These are phyloP conservation scores for Phytophthora citricola DNA, from an alignment of 352 stramenopile species.

Conservation along the genomic window DNA sequence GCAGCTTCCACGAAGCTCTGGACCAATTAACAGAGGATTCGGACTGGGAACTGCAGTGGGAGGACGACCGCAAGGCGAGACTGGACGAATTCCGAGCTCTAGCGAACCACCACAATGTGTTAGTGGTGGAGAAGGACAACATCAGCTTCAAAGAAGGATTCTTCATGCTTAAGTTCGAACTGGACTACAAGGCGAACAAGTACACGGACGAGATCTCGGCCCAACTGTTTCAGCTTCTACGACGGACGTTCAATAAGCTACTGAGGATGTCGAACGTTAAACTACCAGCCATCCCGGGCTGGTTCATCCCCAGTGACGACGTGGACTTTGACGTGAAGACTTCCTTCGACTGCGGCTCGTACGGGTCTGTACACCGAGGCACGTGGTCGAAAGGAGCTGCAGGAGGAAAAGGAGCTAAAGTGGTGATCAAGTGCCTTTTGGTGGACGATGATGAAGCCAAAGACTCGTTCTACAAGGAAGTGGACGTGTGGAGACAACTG, in stretches of 20 bases:
- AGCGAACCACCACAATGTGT: background rate
- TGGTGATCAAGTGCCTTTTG: conserved; percentile 14
- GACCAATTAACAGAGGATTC: background rate
- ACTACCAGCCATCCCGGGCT: background rate
- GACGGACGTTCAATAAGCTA: conserved; percentile 1
- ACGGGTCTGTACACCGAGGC: background rate
- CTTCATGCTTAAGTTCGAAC: conserved; percentile 13
- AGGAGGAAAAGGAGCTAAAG: background rate
- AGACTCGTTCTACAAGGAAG: conserved; percentile 14
- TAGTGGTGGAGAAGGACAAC: background rate
- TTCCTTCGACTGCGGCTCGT: background rate
- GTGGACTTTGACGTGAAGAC: background rate
- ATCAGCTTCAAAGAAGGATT: conserved; percentile 8
- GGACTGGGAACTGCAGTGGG: background rate
- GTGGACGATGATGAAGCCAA: conserved; percentile 7
- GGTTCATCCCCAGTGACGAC: conserved; percentile 8
- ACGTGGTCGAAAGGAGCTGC: background rate
- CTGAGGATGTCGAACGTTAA: background rate
- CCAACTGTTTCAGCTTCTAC: background rate
- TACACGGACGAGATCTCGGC: background rate
- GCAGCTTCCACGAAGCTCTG: conserved; percentile 6
- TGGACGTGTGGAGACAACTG: background rate
- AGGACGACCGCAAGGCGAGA: background rate
- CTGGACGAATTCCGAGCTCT: conserved; percentile 1
- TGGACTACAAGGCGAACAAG: background rate